Evolutionary conservation across 495 filamentous ascomycete species (phyloP), one percentile per base, ranked within the genome.

Genomic region (Aspergillus coremiiformis): DNA sequence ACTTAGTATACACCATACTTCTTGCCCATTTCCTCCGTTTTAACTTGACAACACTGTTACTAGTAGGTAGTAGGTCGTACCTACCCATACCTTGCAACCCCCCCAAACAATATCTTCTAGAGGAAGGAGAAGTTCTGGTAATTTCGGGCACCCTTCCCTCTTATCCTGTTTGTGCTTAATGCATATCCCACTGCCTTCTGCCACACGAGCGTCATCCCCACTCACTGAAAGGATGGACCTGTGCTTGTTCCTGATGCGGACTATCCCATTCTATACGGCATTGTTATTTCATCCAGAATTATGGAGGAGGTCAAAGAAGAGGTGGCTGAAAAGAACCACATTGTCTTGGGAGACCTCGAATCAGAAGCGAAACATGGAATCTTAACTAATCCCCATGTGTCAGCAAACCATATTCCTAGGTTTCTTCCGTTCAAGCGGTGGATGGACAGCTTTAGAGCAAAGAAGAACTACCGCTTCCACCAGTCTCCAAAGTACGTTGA

Each of bases 361-460:
- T 29, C 30, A 8, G 22, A 55, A 26, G 26, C 7, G 4, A 51
- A 41, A 32, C 21, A 20, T 5, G 26, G 30, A 12, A 32, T 30
- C 14, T 17, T 45, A 9, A 49, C 44, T 10, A 51, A 49, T 19
- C 42, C 44, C 6, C 35, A 32, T n/a, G 33, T 33, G n/a, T 45
- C 49, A 9, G 39, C 39, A 17, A 45, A 62, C 23, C 45, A 43
- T 39, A 33, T 53, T 5, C 33, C 44, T 33, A 37, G 53, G 21
- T 8, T 58, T 14, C 59, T 62, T 41, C 65, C 75, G 4, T 79
- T 84, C 57, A 71, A 67, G 41, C 74, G 69, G 61, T 83, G 81
- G 77, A 69, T 84, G 49, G 72, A 76, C 39, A 79, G 72, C 32
- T 70, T 85, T 46, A 70, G 74, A 35, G 52, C 65, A 15, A 73